Percentiles rank a stretch among this genome's conserved stretches.
Evolutionary conservation across 2,329 filamentous ascomycete species (phyloP).

Genomic region (Penicillium sp.): DNA sequence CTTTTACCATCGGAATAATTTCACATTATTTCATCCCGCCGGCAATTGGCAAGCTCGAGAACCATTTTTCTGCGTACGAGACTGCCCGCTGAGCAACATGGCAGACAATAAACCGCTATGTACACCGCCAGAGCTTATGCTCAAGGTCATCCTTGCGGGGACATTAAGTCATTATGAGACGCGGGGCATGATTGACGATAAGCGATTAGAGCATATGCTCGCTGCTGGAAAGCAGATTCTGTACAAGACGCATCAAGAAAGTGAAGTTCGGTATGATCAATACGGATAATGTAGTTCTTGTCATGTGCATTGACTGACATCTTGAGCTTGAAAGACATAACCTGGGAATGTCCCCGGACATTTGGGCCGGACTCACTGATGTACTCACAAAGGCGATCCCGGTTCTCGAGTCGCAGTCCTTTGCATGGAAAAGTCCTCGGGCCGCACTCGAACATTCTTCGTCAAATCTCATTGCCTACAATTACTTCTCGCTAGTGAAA

Average conservation of each 20-base stretch:
- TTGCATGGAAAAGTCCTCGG: constrained; percentile 54
- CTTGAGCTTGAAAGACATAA: constrained; percentile 40
- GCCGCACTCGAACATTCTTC: constrained; percentile 55
- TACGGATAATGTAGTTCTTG: too few species aligned
- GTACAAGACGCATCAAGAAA: constrained; percentile 52
- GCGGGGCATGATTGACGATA: constrained; percentile 54
- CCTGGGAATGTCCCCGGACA: constrained; percentile 50
- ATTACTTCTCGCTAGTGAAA: constrained; percentile 53
- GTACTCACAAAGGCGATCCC: constrained; percentile 56
- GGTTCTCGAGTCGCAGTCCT: constrained; percentile 56
- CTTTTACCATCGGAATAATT: constrained; percentile 5
- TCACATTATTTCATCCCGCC: constrained; percentile 13
- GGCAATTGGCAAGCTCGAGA: neutral
- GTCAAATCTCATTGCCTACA: constrained; percentile 56
- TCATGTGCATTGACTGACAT: neutral
- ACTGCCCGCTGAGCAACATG: constrained; percentile 23
- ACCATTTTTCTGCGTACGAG: neutral
- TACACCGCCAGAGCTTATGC: constrained; percentile 43
- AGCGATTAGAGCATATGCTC: constrained; percentile 52
- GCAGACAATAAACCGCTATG: constrained; percentile 35
- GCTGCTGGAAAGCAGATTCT: constrained; percentile 56
- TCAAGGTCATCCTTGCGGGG: constrained; percentile 44
- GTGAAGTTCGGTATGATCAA: constrained; percentile 45
- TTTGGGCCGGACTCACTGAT: constrained; percentile 56
- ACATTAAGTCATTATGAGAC: constrained; percentile 55